Evolutionary conservation across 2,329 filamentous ascomycete genomes (phyloP).

Genomic region (Sclerotinia minor): DNA sequence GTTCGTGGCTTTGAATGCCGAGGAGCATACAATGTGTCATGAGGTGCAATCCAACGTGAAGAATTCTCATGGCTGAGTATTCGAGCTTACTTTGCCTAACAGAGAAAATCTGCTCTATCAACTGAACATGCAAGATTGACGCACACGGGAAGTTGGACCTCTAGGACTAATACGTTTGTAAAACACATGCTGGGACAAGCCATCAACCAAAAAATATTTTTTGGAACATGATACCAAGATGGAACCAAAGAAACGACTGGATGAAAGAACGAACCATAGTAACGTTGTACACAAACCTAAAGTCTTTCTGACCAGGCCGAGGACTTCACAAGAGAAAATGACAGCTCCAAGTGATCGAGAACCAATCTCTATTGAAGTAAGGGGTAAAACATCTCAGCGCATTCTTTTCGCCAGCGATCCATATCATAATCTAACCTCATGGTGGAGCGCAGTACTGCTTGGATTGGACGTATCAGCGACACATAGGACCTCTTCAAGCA

Average conservation of each 20-base stretch:
- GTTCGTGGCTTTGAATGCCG: background rate
- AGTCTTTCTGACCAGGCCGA: conserved; percentile 10
- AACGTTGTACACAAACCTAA: background rate
- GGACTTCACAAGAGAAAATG: background rate
- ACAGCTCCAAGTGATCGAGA: background rate
- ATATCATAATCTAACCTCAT: conserved; percentile 18
- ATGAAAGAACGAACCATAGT: background rate
- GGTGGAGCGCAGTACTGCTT: background rate
- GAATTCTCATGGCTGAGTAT: background rate
- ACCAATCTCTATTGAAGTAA: background rate
- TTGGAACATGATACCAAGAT: background rate
- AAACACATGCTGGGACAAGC: background rate
- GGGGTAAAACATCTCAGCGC: background rate
- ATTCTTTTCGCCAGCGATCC: conserved; percentile 16
- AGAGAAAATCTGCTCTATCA: background rate
- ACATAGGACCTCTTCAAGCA: conserved; percentile 6
- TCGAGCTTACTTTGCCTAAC: background rate
- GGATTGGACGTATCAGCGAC: background rate
- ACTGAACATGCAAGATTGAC: conserved; percentile 1
- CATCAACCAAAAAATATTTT: background rate
- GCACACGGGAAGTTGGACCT: background rate
- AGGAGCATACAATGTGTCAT: background rate
- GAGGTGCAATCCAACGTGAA: background rate
- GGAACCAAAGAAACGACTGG: background rate
- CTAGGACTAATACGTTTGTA: background rate